Percentiles rank a stretch among this genome's conserved stretches.
phyloP scores from a whole-genome alignment of 2,329 filamentous ascomycete species.

The Fusarium sp. region DNA sequence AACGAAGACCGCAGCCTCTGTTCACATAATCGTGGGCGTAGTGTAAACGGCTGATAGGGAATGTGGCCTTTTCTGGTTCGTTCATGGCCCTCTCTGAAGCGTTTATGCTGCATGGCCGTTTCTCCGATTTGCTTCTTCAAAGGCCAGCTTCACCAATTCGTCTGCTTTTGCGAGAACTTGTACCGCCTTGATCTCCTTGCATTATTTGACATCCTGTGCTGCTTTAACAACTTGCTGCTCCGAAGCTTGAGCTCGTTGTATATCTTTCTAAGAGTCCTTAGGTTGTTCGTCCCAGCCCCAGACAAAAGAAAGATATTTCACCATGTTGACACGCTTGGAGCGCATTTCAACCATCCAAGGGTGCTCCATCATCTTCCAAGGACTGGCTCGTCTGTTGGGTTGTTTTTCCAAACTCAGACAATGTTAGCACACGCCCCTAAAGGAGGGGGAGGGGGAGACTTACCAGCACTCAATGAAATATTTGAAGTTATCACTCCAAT shows the following conservation, averaged over 20 bases:
- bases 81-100: constrained; percentile 17
- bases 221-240: constrained; percentile 21
- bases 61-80: constrained; percentile 4
- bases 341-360: constrained; percentile 99
- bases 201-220: background rate
- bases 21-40: constrained; percentile 24
- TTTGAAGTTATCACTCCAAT: constrained; percentile 98
- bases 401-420: constrained; percentile 88
- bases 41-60: constrained; percentile 1
- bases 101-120: background rate
- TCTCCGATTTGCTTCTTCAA: background rate
- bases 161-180: background rate
- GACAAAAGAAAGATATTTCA: constrained; percentile 89
- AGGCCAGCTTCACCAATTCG: background rate
- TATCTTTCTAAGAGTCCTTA: constrained; percentile 35
- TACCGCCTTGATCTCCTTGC: background rate
- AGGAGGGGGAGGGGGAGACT: constrained; percentile 52
- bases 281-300: constrained; percentile 86
- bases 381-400: constrained; percentile 83
- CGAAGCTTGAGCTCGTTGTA: constrained; percentile 12
- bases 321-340: constrained; percentile 96
- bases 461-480: constrained; percentile 99
- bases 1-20: constrained; percentile 34
- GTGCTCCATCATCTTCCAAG: constrained; percentile 99
- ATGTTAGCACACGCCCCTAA: constrained; percentile 37